Evolutionary conservation across 768 basidiomycete genomes (phyloP), one percentile per base, ranked within the genome.

Genomic region (Hericium rajendrae): DNA sequence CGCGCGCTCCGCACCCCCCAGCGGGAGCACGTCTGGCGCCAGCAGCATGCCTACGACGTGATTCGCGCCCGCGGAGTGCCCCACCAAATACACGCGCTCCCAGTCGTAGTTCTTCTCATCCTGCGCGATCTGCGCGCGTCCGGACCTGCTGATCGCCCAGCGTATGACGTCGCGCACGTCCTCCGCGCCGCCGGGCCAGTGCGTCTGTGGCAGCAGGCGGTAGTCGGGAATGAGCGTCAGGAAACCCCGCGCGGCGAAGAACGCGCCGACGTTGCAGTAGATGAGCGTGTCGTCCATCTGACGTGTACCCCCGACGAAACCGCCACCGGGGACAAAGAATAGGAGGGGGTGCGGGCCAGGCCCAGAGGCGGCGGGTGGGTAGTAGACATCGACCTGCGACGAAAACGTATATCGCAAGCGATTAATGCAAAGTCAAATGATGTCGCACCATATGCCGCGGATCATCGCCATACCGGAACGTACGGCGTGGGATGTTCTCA

Each of bases 141-240:
- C 28, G 4, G 28, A 8, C 8, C 2, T 4, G 28, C 4, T 32
- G 16, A 46, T 4, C 2, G 20, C 41, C 41, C 41, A 46, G 0
- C 72, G 77, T 0, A 51, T 28, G 13, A 22, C 49, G 26, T 51
- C 49, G 49, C 26, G 49, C 6, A 51, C 26, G 13, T 51, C 49
- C 49, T 18, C 49, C 26, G 49, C 49, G 3, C 16, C 13, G 26
- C 13, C 18, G 6, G 49, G 49, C 15, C 16, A 51, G 26, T 6
- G 49, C 26, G 49, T 22, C 43, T 46, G n/a, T 20, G 49, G 26
- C 9, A 51, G 49, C 20, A 28, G 49, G 49, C 20, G 18, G 22
- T 51, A 51, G 49, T 51, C 49, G 15, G 49, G 49, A 24, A 51
- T 28, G 20, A 28, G n/a, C n/a, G 26, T 28, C 20, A 51, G 18